phyloP scores from a whole-genome alignment of 306 rosid genomes.

The Dryas octopetala region DNA sequence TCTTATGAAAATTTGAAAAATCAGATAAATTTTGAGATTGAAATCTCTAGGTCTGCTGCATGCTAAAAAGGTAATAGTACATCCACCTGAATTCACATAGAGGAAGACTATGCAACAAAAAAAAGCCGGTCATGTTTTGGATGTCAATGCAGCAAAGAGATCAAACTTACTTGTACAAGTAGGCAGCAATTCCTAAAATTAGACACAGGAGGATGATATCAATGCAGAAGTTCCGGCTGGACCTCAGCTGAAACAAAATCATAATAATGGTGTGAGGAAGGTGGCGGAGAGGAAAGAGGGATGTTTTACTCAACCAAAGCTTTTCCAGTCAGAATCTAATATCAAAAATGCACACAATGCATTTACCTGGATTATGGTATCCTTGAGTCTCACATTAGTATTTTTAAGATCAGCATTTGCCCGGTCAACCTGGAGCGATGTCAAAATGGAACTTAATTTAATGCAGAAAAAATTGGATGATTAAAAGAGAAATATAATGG shows the following conservation, averaged over 20 bases:
- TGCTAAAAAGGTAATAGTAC: not conserved
- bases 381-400: constrained; percentile 43
- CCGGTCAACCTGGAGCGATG: constrained; percentile 33
- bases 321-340: not conserved
- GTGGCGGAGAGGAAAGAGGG: not conserved
- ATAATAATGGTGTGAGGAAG: not conserved
- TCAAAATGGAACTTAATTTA: not conserved
- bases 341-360: not conserved
- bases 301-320: not conserved
- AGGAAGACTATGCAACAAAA: not conserved
- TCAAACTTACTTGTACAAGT: constrained; percentile 42
- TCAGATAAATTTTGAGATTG: not conserved
- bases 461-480: not conserved
- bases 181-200: constrained; percentile 43
- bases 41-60: not conserved
- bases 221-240: constrained; percentile 45
- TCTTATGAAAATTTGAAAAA: not conserved
- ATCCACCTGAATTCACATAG: not conserved
- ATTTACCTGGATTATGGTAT: constrained; percentile 32
- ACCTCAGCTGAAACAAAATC: constrained; percentile 35
- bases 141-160: constrained; percentile 4
- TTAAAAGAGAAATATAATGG: not conserved
- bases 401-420: constrained; percentile 41
- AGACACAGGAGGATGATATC: constrained; percentile 36
- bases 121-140: not conserved